phyloP scores from a whole-genome alignment of 257 asterid species.

The Linaria vulgaris region DNA sequence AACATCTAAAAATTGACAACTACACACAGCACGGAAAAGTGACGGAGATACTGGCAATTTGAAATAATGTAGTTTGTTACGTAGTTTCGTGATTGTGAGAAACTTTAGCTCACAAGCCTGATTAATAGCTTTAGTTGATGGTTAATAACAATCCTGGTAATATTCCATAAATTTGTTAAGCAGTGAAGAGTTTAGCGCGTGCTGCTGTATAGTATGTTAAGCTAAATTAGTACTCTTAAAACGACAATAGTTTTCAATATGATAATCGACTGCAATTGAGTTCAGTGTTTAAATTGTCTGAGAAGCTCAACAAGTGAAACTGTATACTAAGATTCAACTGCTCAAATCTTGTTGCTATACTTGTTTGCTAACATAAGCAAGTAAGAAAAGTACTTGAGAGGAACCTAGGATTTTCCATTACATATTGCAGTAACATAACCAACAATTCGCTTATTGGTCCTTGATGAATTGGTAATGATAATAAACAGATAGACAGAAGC shows the following conservation, averaged over 20 bases:
- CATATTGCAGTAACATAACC: neutral
- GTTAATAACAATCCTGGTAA: too few species aligned
- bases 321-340: neutral
- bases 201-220: too few species aligned
- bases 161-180: too few species aligned
- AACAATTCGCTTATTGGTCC: neutral
- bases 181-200: too few species aligned
- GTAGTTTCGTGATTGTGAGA: neutral
- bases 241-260: too few species aligned
- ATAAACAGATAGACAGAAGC: conserved; percentile 18
- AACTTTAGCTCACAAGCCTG: too few species aligned
- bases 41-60: too few species aligned
- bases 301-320: conserved; percentile 9
- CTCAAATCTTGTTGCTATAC: neutral
- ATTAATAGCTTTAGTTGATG: too few species aligned
- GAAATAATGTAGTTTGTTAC: neutral
- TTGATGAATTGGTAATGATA: neutral
- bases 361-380: neutral
- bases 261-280: neutral
- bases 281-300: neutral
- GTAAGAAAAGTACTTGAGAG: neutral
- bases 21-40: too few species aligned
- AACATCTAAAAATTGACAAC: too few species aligned
- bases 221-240: too few species aligned
- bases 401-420: neutral